Evolutionary conservation across 495 filamentous ascomycete species (phyloP).

Genomic region (Poronia punctata): DNA sequence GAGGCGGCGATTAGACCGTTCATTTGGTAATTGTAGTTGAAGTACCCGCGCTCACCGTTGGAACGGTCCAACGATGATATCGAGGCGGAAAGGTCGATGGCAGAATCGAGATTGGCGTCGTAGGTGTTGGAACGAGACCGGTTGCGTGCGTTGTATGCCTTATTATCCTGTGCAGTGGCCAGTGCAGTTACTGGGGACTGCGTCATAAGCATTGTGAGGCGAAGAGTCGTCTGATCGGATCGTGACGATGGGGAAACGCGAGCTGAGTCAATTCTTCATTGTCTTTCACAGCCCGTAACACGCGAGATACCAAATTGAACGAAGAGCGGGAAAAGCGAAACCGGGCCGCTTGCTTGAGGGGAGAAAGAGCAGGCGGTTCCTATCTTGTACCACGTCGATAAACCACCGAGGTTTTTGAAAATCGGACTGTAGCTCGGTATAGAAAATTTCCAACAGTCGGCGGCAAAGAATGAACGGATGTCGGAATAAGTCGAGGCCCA

Average conservation of each 20-base stretch:
- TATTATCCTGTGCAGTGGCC: constrained; percentile 35
- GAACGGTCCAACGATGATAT: constrained; percentile 30
- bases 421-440: not conserved
- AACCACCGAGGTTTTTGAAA: not conserved
- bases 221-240: constrained; percentile 19
- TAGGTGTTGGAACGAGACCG: constrained; percentile 25
- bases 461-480: not conserved
- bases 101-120: constrained; percentile 22
- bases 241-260: constrained; percentile 9
- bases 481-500: no score
- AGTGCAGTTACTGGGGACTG: constrained; percentile 42
- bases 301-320: constrained; percentile 2
- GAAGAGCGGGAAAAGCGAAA: constrained; percentile 8
- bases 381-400: not conserved
- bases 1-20: constrained; percentile 64
- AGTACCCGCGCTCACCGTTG: constrained; percentile 30
- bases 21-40: constrained; percentile 43
- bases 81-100: constrained; percentile 25
- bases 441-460: no score
- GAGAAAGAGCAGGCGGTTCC: not conserved
- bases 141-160: constrained; percentile 28
- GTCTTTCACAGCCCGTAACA: constrained; percentile 8
- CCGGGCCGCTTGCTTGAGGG: constrained; percentile 9
- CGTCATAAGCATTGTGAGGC: constrained; percentile 46
- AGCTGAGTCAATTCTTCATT: constrained; percentile 20